Conservation (phyloP, 1,284 basidiomycete species). For the Ganoderma sinense region DNA sequence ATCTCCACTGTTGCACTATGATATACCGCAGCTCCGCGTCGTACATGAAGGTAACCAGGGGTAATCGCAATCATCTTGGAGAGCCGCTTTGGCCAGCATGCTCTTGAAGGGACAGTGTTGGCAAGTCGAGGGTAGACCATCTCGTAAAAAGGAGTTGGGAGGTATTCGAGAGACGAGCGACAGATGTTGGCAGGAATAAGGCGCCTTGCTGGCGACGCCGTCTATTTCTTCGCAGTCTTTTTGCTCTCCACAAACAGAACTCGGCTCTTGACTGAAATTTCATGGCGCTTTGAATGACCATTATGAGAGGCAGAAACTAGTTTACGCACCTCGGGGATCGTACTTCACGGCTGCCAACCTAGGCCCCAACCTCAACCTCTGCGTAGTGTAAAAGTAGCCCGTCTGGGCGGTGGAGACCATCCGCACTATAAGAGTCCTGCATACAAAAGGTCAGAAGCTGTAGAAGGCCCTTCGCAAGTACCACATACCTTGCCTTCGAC, state of each 20-base stretch:
- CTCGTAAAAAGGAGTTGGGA: not conserved
- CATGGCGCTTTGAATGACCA: not conserved
- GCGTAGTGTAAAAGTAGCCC: conserved; percentile 89
- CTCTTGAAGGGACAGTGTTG: not conserved
- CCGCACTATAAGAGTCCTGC: conserved; percentile 84
- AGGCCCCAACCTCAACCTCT: conserved; percentile 73
- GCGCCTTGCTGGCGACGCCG: not conserved
- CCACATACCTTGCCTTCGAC: conserved; percentile 60
- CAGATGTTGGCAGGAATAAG: not conserved
- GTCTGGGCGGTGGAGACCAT: conserved; percentile 91
- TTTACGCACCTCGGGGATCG: conserved; percentile 78
- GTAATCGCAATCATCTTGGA: not conserved
- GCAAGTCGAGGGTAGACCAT: not conserved
- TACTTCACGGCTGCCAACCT: conserved; percentile 88
- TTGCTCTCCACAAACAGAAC: conserved; percentile 85
- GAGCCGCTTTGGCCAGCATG: not conserved
- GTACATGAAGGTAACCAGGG: not conserved
- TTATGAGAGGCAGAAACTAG: not conserved
- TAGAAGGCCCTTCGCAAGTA: not conserved
- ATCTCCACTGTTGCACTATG: not conserved
- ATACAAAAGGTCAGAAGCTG: not conserved
- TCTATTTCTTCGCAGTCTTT: conserved; percentile 63
- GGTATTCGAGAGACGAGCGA: not conserved
- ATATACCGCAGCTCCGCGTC: not conserved
- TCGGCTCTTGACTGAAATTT: conserved; percentile 64